phyloP scores from a whole-genome alignment of 2,329 filamentous ascomycete genomes.

The Neonectria coccinea region DNA sequence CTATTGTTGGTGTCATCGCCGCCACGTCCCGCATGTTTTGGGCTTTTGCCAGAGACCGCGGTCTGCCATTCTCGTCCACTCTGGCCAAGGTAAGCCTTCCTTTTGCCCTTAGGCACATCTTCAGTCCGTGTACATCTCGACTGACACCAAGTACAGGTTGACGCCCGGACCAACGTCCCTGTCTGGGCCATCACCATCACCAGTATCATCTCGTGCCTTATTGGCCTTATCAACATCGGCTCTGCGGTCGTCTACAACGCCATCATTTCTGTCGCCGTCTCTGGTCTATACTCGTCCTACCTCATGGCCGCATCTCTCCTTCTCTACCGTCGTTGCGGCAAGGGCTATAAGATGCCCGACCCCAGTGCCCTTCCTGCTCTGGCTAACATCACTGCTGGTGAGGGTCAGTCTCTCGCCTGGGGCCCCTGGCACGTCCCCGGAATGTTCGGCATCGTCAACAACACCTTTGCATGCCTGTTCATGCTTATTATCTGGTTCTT shows the following conservation, averaged over 20 bases:
- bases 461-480: constrained; percentile 63
- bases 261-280: constrained; percentile 39
- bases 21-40: constrained; percentile 42
- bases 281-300: constrained; percentile 39
- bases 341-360: constrained; percentile 39
- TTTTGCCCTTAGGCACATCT: no score
- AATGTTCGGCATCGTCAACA: constrained; percentile 63
- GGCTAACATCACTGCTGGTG: constrained; percentile 29
- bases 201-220: constrained; percentile 37
- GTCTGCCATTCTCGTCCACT: constrained; percentile 35
- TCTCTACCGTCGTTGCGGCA: constrained; percentile 40
- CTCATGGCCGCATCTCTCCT: constrained; percentile 38
- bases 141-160: constrained; percentile 30
- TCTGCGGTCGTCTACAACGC: constrained; percentile 41
- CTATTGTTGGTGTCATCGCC: constrained; percentile 41
- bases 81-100: constrained; percentile 29
- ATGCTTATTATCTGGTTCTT: constrained; percentile 67
- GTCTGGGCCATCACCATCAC: constrained; percentile 40
- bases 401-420: constrained; percentile 53
- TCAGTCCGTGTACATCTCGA: accelerated
- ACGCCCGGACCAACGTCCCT: constrained; percentile 36
- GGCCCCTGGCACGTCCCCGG: constrained; percentile 67
- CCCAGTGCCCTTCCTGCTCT: constrained; percentile 34
- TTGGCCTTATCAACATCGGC: constrained; percentile 41
- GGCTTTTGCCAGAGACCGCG: constrained; percentile 40